Conservation (phyloP, 2,329 filamentous ascomycete species). For the Epichloe coenophiala region DNA sequence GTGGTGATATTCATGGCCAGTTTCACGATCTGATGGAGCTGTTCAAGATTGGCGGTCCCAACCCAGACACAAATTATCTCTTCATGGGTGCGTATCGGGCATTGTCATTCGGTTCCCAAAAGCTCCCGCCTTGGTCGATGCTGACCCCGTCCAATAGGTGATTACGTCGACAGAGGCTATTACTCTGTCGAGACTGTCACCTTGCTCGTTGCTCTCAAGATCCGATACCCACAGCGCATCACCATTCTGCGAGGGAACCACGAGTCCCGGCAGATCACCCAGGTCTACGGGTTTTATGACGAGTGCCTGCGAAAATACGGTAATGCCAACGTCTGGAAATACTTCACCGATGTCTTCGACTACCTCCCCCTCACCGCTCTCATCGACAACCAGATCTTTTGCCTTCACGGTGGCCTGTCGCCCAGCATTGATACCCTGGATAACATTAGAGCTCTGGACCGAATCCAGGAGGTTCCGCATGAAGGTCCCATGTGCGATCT, state of each 20-base stretch:
- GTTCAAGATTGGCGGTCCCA: slow-evolving; percentile 96
- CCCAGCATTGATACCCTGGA: slow-evolving; percentile 93
- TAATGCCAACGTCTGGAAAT: slow-evolving; percentile 99
- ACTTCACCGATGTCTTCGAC: slow-evolving; percentile 97
- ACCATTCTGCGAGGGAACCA: slow-evolving; percentile 98
- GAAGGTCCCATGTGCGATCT: slow-evolving; percentile 98
- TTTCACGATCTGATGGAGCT: slow-evolving; percentile 99
- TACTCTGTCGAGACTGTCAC: slow-evolving; percentile 98
- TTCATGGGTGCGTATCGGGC: slow-evolving; percentile 68
- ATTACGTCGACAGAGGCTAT: slow-evolving; percentile 97
- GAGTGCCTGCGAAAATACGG: slow-evolving; percentile 98
- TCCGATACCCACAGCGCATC: slow-evolving; percentile 94
- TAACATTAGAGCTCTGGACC: slow-evolving; percentile 88
- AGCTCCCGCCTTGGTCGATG: background rate
- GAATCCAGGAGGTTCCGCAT: slow-evolving; percentile 96
- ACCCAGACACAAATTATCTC: slow-evolving; percentile 97
- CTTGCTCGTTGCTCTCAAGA: slow-evolving; percentile 90
- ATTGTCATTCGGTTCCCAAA: background rate
- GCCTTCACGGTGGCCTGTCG: slow-evolving; percentile 89
- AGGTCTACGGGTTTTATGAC: slow-evolving; percentile 99
- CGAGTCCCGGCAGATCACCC: slow-evolving; percentile 96
- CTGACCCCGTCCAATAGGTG: slow-evolving; percentile 43
- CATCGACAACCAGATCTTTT: slow-evolving; percentile 99
- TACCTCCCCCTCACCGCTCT: slow-evolving; percentile 89
- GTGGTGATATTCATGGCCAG: slow-evolving; percentile 97